Base-by-base conservation (phyloP, 805 yeast genomes). In the Lipomyces kockii region DNA sequence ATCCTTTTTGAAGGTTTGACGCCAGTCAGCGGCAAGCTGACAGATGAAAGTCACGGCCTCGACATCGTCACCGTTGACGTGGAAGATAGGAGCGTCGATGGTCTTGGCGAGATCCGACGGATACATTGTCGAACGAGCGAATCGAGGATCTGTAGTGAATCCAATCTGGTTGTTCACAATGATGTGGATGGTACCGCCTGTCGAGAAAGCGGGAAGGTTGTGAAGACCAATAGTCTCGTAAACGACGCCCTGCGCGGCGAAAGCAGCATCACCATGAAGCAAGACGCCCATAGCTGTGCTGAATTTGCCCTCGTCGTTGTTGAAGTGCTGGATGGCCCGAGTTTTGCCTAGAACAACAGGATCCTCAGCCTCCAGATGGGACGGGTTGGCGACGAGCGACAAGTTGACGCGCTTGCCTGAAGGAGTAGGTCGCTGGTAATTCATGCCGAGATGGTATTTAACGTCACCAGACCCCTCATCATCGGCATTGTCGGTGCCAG, bases 401-500 rank as follows among this genome's bases (percentile, higher is more conserved):
- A 95, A 83, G 83, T 93, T 93, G 73, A 95, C 98, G 78, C 88
- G 91, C 81, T 92, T 92, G 80, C 99, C 99, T 34, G 97, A 90
- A 58, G 98, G 96, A 65, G 99, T 95, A 80, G 99, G 99, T 84
- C 99, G 90, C 79, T 89, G 91, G 84, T 93, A 95, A 84, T 95
- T 94, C 97, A 95, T 94, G 84, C 99, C 99, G 82, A 95, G 86
- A 81, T 95, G 99, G 85, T 95, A 95, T 83, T 95, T 95, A 76
- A 95, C 99, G 82, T 95, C 99, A 82, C 99, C 99, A 37, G 97
- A 91, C 74, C 98, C 98, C 82, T 93, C 97, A 80, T 92, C 97
- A 74, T 89, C 87, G 75, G 89, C 89, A 27, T 66, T 55, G 76
- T 89, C 86, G 46, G 97, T 89, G 71, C 99, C 99, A 63, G 92